Conservation (phyloP, 768 basidiomycete genomes). For the Termitomyces sp. region DNA sequence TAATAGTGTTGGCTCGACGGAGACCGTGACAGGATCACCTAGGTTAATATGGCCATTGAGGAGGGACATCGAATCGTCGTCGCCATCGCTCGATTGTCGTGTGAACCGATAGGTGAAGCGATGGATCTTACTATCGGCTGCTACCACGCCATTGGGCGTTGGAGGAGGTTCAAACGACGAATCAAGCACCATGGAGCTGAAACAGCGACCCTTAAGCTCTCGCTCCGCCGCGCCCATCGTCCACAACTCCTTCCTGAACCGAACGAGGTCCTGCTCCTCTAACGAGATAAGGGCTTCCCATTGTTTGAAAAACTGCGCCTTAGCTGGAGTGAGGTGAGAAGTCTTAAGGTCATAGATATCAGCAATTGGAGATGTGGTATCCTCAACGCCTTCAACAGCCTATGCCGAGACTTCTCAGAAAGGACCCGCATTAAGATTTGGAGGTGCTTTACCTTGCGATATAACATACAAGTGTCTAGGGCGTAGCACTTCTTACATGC, state of each 20-base stretch:
- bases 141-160: conserved; percentile 11
- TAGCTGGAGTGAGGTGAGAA: conserved; percentile 64
- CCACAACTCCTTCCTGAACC: conserved; percentile 93
- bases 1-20: conserved; percentile 82
- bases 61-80: conserved; percentile 18
- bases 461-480: conserved; percentile 89
- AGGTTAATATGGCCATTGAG: conserved; percentile 74
- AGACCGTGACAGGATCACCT: conserved; percentile 84
- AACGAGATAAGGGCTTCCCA: conserved; percentile 85
- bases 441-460: conserved; percentile 61
- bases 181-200: conserved; percentile 74
- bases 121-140: conserved; percentile 58
- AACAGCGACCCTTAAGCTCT: conserved; percentile 80
- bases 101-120: conserved; percentile 75
- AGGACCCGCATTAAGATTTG: neutral
- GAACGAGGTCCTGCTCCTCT: conserved; percentile 84
- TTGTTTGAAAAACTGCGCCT: conserved; percentile 77
- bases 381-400: conserved; percentile 67
- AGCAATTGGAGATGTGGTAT: conserved; percentile 49
- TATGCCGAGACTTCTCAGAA: conserved; percentile 22
- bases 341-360: conserved; percentile 78
- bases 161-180: conserved; percentile 27
- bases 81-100: conserved; percentile 22
- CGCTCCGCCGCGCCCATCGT: conserved; percentile 79
- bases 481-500: conserved; percentile 80